Evolutionary conservation across 1,139 yeast genomes (phyloP).

Genomic region (Kodamaea arcana): DNA sequence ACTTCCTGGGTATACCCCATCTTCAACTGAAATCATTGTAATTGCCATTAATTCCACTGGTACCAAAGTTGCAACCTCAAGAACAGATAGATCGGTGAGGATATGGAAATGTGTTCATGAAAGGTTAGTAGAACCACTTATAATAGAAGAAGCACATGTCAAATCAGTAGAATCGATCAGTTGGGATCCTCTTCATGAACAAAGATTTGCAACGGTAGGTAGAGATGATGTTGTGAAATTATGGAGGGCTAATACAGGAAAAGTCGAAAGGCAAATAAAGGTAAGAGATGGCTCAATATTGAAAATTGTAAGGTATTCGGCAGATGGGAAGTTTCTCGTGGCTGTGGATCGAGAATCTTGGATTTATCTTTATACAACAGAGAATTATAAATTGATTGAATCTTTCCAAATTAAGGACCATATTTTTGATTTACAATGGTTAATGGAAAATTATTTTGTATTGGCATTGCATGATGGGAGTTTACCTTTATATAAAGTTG

Average conservation of each 20-base stretch:
- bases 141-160: conserved; percentile 43
- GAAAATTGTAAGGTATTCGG: conserved; percentile 42
- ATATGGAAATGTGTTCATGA: conserved; percentile 38
- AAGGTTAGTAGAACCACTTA: conserved; percentile 28
- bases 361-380: conserved; percentile 24
- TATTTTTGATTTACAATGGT: conserved; percentile 31
- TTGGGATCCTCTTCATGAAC: conserved; percentile 59
- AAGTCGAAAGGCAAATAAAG: conserved; percentile 30
- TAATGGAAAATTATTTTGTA: conserved; percentile 26
- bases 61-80: conserved; percentile 39
- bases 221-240: conserved; percentile 49
- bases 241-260: conserved; percentile 50
- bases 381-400: conserved; percentile 23
- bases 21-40: conserved; percentile 29
- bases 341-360: conserved; percentile 42
- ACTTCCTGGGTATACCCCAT: conserved; percentile 21
- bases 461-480: conserved; percentile 41
- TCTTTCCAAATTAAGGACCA: conserved; percentile 22
- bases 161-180: conserved; percentile 46
- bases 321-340: conserved; percentile 51
- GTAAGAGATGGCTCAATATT: conserved; percentile 11
- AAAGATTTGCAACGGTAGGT: conserved; percentile 56
- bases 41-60: conserved; percentile 40
- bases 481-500: conserved; percentile 20
- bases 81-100: conserved; percentile 44